These are phyloP conservation scores for Epichloe elymi DNA, from an alignment of 2,329 filamentous ascomycete genomes.

Conservation along the genomic window DNA sequence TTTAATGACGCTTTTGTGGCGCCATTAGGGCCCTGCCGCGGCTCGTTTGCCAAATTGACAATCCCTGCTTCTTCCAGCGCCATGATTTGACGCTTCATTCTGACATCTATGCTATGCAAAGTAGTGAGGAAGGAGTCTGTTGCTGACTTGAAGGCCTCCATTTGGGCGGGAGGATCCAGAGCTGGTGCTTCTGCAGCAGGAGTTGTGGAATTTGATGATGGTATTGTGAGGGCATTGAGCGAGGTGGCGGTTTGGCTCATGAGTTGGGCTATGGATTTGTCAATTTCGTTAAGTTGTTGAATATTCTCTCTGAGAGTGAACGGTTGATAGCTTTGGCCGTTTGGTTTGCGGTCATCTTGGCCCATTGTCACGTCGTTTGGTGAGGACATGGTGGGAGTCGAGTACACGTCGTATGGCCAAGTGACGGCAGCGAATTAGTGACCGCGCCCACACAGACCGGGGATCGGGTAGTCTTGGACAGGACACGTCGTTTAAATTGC, in stretches of 20 bases:
- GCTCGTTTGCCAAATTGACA: conserved; percentile 35
- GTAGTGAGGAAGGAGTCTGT: conserved; percentile 57
- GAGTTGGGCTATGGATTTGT: conserved; percentile 39
- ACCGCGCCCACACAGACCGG: too few species aligned
- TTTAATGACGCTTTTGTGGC: conserved; percentile 33
- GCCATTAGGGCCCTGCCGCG: conserved; percentile 19
- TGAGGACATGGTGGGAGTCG: conserved; percentile 15
- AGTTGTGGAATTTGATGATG: conserved; percentile 8
- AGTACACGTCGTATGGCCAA: neutral
- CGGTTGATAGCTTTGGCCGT: conserved; percentile 26
- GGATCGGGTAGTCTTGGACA: too few species aligned
- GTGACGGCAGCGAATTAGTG: too few species aligned
- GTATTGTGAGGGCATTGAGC: conserved; percentile 31
- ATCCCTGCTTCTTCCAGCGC: conserved; percentile 73
- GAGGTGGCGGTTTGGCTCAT: conserved; percentile 32
- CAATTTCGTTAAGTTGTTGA: conserved; percentile 65
- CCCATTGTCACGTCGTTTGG: conserved; percentile 20
- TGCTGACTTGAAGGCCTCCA: conserved; percentile 42
- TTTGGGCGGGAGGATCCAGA: conserved; percentile 35
- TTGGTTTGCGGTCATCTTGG: conserved; percentile 7
- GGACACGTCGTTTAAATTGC: too few species aligned
- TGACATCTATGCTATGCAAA: conserved; percentile 61
- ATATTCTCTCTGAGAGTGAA: conserved; percentile 69
- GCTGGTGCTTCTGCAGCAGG: conserved; percentile 10
- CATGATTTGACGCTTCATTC: conserved; percentile 53